These are phyloP conservation scores for Dryas integrifolia DNA, from an alignment of 331 rosid species.

Conservation along the genomic window DNA sequence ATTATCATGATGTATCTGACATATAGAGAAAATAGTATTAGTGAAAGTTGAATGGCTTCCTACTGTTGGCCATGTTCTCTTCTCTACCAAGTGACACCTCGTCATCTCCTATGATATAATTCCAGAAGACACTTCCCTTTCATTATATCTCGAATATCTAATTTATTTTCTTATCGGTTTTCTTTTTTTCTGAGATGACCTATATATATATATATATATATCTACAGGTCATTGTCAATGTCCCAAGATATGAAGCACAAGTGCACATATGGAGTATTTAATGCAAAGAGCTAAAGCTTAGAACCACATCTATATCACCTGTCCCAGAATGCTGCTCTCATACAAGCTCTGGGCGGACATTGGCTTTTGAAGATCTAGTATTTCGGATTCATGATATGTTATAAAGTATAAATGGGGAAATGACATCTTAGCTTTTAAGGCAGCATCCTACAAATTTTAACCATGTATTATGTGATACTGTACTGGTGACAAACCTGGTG, in stretches of 20 bases:
- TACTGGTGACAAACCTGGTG: conserved; percentile 47
- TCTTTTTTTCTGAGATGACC: background rate
- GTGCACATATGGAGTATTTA: background rate
- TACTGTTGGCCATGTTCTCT: background rate
- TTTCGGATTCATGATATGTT: background rate
- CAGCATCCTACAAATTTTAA: background rate
- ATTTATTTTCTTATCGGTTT: too few relatives aligned
- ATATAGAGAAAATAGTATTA: background rate
- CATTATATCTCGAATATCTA: background rate
- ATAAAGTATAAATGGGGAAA: background rate
- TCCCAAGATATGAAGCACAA: background rate
- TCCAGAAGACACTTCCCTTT: too few relatives aligned
- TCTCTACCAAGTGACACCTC: too few relatives aligned
- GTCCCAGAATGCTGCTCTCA: background rate
- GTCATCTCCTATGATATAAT: too few relatives aligned
- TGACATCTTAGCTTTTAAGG: background rate
- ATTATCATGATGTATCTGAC: background rate
- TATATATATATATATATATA: background rate
- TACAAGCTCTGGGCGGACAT: background rate
- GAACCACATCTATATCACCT: background rate
- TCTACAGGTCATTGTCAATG: background rate
- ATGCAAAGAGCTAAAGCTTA: background rate
- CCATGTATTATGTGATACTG: background rate
- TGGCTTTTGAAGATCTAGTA: background rate
- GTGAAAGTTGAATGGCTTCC: background rate